Evolutionary conservation across 805 yeast species (phyloP).

Genomic region (Jamesozyma jinghongensis): DNA sequence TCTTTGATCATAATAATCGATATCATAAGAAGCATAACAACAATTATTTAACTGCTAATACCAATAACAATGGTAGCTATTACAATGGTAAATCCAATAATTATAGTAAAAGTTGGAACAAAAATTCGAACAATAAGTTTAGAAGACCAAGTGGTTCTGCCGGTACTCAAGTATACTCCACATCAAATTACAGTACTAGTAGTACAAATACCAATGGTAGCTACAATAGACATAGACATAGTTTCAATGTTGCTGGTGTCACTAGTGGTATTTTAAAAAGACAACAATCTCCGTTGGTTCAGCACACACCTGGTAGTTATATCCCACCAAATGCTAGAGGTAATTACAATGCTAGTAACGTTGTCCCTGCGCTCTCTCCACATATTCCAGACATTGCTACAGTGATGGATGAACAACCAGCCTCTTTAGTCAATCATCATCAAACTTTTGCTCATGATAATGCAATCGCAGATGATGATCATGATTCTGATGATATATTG

Average conservation of each 20-base stretch:
- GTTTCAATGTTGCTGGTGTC: conserved; percentile 3
- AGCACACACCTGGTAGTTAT: conserved; percentile 44
- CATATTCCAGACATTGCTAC: conserved; percentile 20
- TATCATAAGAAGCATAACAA: conserved; percentile 17
- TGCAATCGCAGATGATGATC: conserved; percentile 10
- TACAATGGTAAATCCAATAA: conserved; percentile 2
- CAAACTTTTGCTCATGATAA: conserved; percentile 3
- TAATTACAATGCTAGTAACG: conserved; percentile 5
- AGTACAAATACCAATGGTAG: conserved; percentile 4
- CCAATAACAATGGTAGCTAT: conserved; percentile 5
- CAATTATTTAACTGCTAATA: no score
- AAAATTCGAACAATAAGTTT: conserved; percentile 3
- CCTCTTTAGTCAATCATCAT: conserved; percentile 30
- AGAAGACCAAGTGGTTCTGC: conserved; percentile 15
- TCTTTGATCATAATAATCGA: conserved; percentile 34
- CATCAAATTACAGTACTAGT: not conserved
- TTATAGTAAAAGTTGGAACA: conserved; percentile 3
- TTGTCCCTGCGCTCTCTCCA: conserved; percentile 9
- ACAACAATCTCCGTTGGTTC: conserved; percentile 1
- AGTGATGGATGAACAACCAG: conserved; percentile 12
- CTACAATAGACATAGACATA: conserved; percentile 5
- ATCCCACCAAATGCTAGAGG: conserved; percentile 61
- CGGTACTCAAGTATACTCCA: conserved; percentile 14
- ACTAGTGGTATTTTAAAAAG: conserved; percentile 8
- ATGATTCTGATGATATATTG: conserved; percentile 27